Evolutionary conservation across 2,329 filamentous ascomycete species (phyloP).

Genomic region (Torrubiellomyces zombiae): DNA sequence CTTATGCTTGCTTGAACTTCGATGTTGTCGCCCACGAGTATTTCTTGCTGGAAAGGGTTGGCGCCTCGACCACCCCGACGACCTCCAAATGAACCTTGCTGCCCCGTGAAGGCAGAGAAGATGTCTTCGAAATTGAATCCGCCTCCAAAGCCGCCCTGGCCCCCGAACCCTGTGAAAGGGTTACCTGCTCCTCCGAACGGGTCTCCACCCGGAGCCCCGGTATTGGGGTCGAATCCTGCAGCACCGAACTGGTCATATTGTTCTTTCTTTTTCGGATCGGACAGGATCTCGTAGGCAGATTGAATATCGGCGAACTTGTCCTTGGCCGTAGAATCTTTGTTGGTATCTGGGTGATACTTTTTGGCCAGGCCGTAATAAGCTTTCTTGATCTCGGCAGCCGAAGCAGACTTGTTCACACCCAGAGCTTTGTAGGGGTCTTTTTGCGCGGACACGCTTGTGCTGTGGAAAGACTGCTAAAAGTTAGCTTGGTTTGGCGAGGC

Average conservation of each 20-base stretch:
- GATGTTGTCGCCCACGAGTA: constrained; percentile 88
- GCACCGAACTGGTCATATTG: constrained; percentile 84
- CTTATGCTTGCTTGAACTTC: constrained; percentile 86
- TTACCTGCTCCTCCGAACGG: constrained; percentile 48
- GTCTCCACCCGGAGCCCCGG: constrained; percentile 42
- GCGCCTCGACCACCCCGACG: constrained; percentile 30
- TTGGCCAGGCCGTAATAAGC: constrained; percentile 96
- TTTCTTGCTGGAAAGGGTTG: constrained; percentile 58
- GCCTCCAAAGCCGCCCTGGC: constrained; percentile 52
- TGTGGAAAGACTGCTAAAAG: constrained; percentile 37
- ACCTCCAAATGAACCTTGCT: constrained; percentile 36
- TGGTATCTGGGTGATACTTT: constrained; percentile 95
- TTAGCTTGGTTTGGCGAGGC: constrained; percentile 1
- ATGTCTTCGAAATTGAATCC: constrained; percentile 95
- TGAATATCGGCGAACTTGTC: constrained; percentile 91
- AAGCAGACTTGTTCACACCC: constrained; percentile 69
- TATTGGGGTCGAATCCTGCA: constrained; percentile 74
- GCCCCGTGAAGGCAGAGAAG: constrained; percentile 67
- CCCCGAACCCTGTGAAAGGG: constrained; percentile 41
- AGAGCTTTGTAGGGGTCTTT: constrained; percentile 79
- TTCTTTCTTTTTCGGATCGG: constrained; percentile 82
- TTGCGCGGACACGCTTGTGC: constrained; percentile 34
- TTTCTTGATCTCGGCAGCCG: constrained; percentile 83
- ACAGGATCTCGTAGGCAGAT: constrained; percentile 82
- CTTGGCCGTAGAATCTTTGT: constrained; percentile 86